Evolutionary conservation across 768 basidiomycete species (phyloP), one percentile per base, ranked within the genome.

Genomic region (Tricholoma furcatifolium): DNA sequence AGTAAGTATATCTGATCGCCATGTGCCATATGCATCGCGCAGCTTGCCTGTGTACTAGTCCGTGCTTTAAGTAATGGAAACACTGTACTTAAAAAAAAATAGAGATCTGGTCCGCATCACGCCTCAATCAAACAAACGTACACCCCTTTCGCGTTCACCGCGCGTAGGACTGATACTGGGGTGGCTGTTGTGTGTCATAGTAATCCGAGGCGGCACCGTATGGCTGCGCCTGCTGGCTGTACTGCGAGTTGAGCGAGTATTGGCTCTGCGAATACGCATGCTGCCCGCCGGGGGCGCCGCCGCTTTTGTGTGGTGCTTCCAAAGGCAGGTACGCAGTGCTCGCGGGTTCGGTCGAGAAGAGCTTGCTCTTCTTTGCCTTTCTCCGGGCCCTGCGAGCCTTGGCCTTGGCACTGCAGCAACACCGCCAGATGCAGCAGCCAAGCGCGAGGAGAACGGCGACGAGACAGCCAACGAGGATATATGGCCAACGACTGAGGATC

Each of bases 401-500:
- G 35, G 53, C 53, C 14, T 49, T 54, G 24, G 53, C 53, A 27
- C 75, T 65, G 58, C 77, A 80, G 65, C 86, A 88, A 65, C 83
- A 87, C 50, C 73, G 74, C 81, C 83, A 87, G 20, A 86, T 58
- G 55, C 78, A 77, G 49, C 75, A 70, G 9, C 78, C 79, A 30
- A 77, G 51, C 27, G 78, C 57, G 40, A 82, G 58, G 30, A 76
- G 48, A 21, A 83, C 65, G 53, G 83, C 67, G 2, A 76, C 66
- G 23, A 90, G 70, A 56, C 81, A 81, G 34, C 85, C 88, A 8
- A 73, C 56, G 40, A 86, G 75, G 62, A 88, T 87, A 63, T 85
- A 87, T 3, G 84, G 87, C 88, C 85, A 90, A 53, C 76, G 84
- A 62, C 83, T 86, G 60, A 84, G 76, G 35, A 84, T 72, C 72